Percentiles rank a stretch among this genome's conserved stretches.
phyloP scores from a whole-genome alignment of 2,329 filamentous ascomycete genomes.

The Colletotrichum sp. region DNA sequence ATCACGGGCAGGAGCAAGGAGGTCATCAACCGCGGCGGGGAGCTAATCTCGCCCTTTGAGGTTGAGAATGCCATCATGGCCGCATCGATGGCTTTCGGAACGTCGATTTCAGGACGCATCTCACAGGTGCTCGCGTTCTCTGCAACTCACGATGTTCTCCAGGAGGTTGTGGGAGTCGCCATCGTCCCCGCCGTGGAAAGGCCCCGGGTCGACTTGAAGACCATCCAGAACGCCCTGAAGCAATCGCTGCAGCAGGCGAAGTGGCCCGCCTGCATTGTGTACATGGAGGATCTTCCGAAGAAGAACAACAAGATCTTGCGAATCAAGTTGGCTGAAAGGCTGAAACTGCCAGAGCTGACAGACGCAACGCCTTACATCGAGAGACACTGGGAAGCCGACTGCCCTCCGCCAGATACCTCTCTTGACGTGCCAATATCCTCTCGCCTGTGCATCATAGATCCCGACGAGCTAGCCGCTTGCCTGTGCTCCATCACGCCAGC shows the following conservation, averaged over 20 bases:
- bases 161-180: constrained; percentile 60
- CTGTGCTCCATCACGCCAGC: constrained; percentile 23
- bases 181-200: constrained; percentile 51
- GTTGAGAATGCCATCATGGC: constrained; percentile 61
- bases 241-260: constrained; percentile 57
- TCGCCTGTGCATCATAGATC: constrained; percentile 36
- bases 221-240: constrained; percentile 51
- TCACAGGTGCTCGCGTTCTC: constrained; percentile 59
- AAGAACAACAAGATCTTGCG: constrained; percentile 64
- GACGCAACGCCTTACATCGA: constrained; percentile 47
- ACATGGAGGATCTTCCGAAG: constrained; percentile 61
- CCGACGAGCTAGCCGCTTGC: constrained; percentile 28
- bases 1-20: constrained; percentile 62
- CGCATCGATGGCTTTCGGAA: constrained; percentile 44
- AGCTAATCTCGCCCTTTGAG: constrained; percentile 64
- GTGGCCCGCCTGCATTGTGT: constrained; percentile 55
- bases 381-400: constrained; percentile 55
- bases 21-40: constrained; percentile 62
- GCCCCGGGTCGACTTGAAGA: constrained; percentile 51
- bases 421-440: constrained; percentile 46
- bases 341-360: constrained; percentile 47
- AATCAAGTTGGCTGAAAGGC: constrained; percentile 54
- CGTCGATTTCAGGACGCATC: constrained; percentile 50
- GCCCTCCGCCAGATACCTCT: constrained; percentile 52
- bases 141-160: constrained; percentile 54